Evolutionary conservation across 257 asterid species (phyloP).

Genomic region (Solanum lycopersicoides): DNA sequence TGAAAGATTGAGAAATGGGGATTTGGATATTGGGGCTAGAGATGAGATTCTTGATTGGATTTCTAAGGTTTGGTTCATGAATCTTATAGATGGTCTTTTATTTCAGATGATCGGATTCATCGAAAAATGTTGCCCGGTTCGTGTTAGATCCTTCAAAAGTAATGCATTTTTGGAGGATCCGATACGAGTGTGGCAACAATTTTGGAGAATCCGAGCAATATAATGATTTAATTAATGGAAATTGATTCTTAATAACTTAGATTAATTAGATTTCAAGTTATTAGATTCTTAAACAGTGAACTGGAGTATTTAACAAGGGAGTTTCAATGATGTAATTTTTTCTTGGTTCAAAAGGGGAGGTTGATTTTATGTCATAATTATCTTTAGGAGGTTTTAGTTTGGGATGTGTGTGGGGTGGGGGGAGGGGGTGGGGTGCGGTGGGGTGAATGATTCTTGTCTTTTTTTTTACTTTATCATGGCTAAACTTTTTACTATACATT

Average conservation of each 20-base stretch:
- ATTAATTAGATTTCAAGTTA: neutral
- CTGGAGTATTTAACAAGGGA: neutral
- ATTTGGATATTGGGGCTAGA: constrained; percentile 25
- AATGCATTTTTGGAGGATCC: neutral
- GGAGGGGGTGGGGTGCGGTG: neutral
- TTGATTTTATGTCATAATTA: neutral
- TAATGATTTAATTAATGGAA: neutral
- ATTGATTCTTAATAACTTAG: neutral
- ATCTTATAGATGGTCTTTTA: neutral
- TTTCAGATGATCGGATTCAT: neutral
- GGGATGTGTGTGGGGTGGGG: neutral
- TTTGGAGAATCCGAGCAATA: neutral
- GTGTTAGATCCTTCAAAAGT: neutral
- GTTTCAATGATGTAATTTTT: neutral
- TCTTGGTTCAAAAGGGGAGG: constrained; percentile 9
- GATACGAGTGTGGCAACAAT: neutral
- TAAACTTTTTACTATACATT: neutral
- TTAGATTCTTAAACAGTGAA: neutral
- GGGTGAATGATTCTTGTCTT: constrained; percentile 4
- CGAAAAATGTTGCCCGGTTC: neutral
- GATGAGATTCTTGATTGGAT: constrained; percentile 33
- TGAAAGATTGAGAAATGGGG: constrained; percentile 27
- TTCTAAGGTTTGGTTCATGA: constrained; percentile 17
- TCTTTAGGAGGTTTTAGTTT: neutral
- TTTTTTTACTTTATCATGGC: neutral